Evolutionary conservation across 176 grass and related monocot species (phyloP), one percentile per base, ranked within the genome.

Genomic region (Carex pumila): DNA sequence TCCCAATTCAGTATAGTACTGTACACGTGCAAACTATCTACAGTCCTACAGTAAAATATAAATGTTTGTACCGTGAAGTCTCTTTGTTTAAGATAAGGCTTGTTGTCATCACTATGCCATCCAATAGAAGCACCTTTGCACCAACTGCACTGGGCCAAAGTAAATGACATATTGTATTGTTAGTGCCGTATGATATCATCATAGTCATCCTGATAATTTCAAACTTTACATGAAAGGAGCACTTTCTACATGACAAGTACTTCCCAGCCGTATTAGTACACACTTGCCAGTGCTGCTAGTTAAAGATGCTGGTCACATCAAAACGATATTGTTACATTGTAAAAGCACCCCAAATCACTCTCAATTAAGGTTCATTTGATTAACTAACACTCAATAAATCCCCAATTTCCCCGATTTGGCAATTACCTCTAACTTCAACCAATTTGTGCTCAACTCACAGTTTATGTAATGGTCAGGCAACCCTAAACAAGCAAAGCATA

Each of bases 91-190:
- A 98, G 92, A 90, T 98, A 98, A 81, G 95, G 89, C 81, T 88
- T 91, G 68, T 98, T 98, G 61, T 98, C 87, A 86, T 94, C 95
- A 41, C 87, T 91, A 78, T 98, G 92, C 95, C 95, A 98, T 79
- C 92, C 92, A 86, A 94, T 94, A 59, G 86, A 94, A 81, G 95
- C 81, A 65, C 92, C 90, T 87, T 94, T 98, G 62, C 92, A 98
- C 95, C 91, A 98, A 84, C 95, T 94, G 81, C 88, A 89, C 18
- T 80, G 31, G 22, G 25, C 13, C 47, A 77, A 76, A 54, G 10
- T 76, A 17, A 71, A 71, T 49, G 34, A n/a, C 7, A 47, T 21
- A 45, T 49, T 47, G 17, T 19, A 71, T 19, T 17, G 13, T 34
- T 56, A 32, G 25, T 31, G 9, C 11, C 21, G 15, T 17, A 31